Evolutionary conservation across 1,284 basidiomycete species (phyloP), one percentile per base, ranked within the genome.

Genomic region (Apiotrichum brassicae): DNA sequence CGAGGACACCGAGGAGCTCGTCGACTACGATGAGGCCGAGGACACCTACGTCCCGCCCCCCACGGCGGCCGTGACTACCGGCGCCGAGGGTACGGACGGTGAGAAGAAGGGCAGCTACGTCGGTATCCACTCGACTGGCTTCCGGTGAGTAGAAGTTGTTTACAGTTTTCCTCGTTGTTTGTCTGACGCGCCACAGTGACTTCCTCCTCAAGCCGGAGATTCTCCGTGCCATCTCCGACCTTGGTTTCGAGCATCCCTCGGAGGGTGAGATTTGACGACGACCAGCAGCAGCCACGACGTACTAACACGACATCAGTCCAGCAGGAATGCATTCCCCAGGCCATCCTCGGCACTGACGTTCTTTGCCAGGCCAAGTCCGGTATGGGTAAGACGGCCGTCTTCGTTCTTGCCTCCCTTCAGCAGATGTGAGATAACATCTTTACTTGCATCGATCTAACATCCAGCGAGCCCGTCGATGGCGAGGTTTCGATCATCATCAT

Each of bases 281-380:
- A 38, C 25, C 33, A 20, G 19, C n/a, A n/a, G n/a, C n/a, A n/a
- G n/a, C n/a, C n/a, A n/a, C n/a, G n/a, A n/a, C n/a, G n/a, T 18
- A 33, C 24, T 32, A 32, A 23, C 37, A 23, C 26, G 8, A n/a
- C 26, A 36, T 46, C 69, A 97, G 95, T 99, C 61, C 95, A 99
- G 78, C 95, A 99, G 78, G 95, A 99, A 79, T 98, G 95, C 75
- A 98, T 99, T 63, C 95, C 95, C 48, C 95, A 99, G 78, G 94
- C 95, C 53, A 95, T 99, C 62, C 82, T 99, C 46, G 94, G 95
- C 59, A 98, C 97, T 88, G 95, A 99, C 70, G 94, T 98, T 45
- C 82, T 99, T 48, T 99, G 95, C 76, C 95, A 99, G 78, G 95
- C 95, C 63, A 99, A 98, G 77, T 98, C 95, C 44, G 95, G 95